Conservation (phyloP, 148 eudicot genomes). For the Silene uniflora region DNA sequence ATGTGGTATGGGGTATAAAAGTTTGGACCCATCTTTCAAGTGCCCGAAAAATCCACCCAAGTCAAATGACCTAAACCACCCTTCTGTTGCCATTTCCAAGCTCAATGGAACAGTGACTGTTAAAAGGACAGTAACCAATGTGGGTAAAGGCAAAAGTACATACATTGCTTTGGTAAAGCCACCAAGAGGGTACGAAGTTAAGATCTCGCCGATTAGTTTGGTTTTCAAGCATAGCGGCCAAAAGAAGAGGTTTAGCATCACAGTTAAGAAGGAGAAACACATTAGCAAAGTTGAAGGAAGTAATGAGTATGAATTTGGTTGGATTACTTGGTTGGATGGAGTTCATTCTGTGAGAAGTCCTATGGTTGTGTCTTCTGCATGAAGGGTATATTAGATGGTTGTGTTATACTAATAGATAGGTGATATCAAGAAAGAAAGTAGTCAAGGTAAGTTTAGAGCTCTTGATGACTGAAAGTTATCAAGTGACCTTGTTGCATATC, state of each 20-base stretch:
- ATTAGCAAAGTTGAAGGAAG: background rate
- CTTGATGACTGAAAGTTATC: slow-evolving; percentile 16
- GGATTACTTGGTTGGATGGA: slow-evolving; percentile 66
- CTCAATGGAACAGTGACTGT: slow-evolving; percentile 44
- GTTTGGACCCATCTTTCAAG: slow-evolving; percentile 38
- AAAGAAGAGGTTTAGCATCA: slow-evolving; percentile 57
- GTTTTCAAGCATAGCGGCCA: slow-evolving; percentile 44
- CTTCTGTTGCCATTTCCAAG: slow-evolving; percentile 59
- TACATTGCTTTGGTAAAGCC: slow-evolving; percentile 47
- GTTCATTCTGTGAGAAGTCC: slow-evolving; percentile 66
- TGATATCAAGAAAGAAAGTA: background rate
- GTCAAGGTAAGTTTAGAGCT: background rate
- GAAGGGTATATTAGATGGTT: background rate
- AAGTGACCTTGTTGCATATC: background rate
- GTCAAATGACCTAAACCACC: slow-evolving; percentile 53
- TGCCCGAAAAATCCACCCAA: slow-evolving; percentile 52
- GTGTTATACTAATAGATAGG: background rate
- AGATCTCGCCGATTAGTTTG: slow-evolving; percentile 46
- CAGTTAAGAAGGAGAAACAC: slow-evolving; percentile 33
- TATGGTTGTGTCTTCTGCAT: slow-evolving; percentile 51
- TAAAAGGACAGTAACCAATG: slow-evolving; percentile 61
- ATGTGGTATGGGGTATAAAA: slow-evolving; percentile 41
- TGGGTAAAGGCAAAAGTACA: slow-evolving; percentile 40
- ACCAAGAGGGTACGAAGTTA: slow-evolving; percentile 53
- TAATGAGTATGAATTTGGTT: slow-evolving; percentile 49